Evolutionary conservation across 2,329 filamentous ascomycete genomes (phyloP), one percentile per base, ranked within the genome.

Genomic region (Allantophomopsis lycopodina): DNA sequence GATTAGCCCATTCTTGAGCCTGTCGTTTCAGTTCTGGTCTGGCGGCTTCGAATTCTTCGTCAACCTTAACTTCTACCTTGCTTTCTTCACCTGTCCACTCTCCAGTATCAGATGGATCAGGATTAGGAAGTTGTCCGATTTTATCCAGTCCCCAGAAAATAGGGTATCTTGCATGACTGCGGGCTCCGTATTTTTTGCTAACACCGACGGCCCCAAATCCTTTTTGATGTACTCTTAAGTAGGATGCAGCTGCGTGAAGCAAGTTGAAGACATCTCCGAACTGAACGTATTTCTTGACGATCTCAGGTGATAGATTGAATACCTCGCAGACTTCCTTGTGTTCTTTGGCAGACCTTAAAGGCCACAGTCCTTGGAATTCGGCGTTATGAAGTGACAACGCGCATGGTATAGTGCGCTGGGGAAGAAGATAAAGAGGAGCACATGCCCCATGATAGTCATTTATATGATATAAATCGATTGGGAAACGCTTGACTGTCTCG

Each of bases 251-350:
- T 45, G 52, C 37, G 8, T 81, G 76, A 7, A 80, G 60, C 39
- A 81, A 60, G 51, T 81, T 80, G 62, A 80, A 79, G 12, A 80
- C 71, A 45, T 78, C 75, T 34, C 76, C 76, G 45, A 78, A 80
- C 45, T 80, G 76, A 7, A 80, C 68, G 51, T 79, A 80, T 32
- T 66, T 65, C 39, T 66, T 62, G 10, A 73, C 74, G 21, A 73
- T 57, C 10, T 75, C 65, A 7, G 66, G 55, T 11, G 68, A 63
- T 20, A 80, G 58, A 47, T 79, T 79, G 57, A 76, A 80, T 23
- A 79, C 73, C 3, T 65, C 64, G 53, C 73, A 78, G 3, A 80
- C 72, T 53, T 80, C 76, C 35, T 68, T 67, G 41, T 66, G 65
- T 46, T 80, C 76, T 34, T 70, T 65, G 5, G 68, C 62, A 8